Conservation (phyloP, 768 basidiomycete species). For the Termitomyces eurrhizus region DNA sequence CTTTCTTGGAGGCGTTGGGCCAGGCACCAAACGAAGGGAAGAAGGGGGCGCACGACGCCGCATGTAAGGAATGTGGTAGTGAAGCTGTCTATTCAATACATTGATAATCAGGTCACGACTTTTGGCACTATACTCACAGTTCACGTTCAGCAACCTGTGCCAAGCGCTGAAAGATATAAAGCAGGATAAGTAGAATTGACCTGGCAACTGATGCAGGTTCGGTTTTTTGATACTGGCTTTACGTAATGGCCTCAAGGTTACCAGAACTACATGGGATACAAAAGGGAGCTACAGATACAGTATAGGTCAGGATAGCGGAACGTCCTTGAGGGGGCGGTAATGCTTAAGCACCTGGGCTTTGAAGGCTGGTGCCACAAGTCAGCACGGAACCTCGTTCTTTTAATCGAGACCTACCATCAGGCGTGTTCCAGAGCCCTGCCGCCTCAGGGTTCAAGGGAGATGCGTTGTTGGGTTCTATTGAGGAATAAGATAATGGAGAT, state of each 20-base stretch:
- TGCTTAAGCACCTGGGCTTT: conserved; percentile 68
- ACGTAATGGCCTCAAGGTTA: conserved; percentile 6
- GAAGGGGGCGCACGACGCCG: conserved; percentile 66
- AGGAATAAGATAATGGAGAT: neutral
- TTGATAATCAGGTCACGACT: neutral
- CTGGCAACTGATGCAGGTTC: neutral
- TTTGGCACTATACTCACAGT: conserved; percentile 8
- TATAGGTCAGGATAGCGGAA: conserved; percentile 21
- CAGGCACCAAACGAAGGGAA: conserved; percentile 56
- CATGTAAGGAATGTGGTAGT: conserved; percentile 36
- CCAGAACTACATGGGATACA: conserved; percentile 7
- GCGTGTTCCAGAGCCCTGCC: conserved; percentile 71
- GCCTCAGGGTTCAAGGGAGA: conserved; percentile 89
- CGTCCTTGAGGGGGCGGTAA: conserved; percentile 54
- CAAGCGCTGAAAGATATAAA: conserved; percentile 9
- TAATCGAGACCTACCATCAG: conserved; percentile 43
- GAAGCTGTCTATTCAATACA: neutral
- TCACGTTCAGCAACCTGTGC: conserved; percentile 12
- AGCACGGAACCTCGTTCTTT: neutral
- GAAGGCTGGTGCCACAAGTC: conserved; percentile 44
- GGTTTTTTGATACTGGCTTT: neutral
- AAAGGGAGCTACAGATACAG: conserved; percentile 15
- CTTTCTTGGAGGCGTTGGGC: conserved; percentile 60
- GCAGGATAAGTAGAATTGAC: neutral
- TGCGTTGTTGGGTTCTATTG: conserved; percentile 85